Conservation (phyloP, 176 grass and related monocot species). For the Oryza officinalis region DNA sequence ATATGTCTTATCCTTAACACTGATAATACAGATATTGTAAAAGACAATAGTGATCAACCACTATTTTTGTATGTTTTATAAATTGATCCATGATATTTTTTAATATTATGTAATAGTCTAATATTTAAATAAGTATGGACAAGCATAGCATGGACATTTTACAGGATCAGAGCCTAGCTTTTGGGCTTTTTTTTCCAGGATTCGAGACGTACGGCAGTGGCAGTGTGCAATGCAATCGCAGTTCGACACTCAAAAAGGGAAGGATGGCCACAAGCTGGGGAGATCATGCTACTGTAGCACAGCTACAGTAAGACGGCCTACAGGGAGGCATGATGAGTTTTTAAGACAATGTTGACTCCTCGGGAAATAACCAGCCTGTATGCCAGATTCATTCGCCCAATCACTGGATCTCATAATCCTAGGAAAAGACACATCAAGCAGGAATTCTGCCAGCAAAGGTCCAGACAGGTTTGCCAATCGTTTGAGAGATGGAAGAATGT, state of each 20-base stretch:
- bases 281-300: constrained; percentile 23
- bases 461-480: constrained; percentile 5
- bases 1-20: too few relatives aligned
- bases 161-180: not conserved
- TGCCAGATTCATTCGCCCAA: constrained; percentile 22
- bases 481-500: not conserved
- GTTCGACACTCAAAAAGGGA: not conserved
- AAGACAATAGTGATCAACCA: too few relatives aligned
- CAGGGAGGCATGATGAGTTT: not conserved
- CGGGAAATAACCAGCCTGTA: constrained; percentile 38
- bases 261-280: constrained; percentile 26
- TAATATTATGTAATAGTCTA: too few relatives aligned
- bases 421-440: constrained; percentile 49
- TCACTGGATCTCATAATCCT: constrained; percentile 30
- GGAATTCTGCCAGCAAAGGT: constrained; percentile 12
- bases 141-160: too few relatives aligned
- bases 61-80: too few relatives aligned
- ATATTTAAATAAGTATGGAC: too few relatives aligned
- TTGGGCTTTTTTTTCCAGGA: not conserved
- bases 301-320: not conserved
- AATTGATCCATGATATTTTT: too few relatives aligned
- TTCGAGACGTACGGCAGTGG: not conserved
- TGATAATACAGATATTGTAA: too few relatives aligned
- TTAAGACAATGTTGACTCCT: constrained; percentile 38
- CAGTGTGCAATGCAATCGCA: not conserved